Evolutionary conservation across 306 rosid genomes (phyloP).

Genomic region (Prosopis cineraria): DNA sequence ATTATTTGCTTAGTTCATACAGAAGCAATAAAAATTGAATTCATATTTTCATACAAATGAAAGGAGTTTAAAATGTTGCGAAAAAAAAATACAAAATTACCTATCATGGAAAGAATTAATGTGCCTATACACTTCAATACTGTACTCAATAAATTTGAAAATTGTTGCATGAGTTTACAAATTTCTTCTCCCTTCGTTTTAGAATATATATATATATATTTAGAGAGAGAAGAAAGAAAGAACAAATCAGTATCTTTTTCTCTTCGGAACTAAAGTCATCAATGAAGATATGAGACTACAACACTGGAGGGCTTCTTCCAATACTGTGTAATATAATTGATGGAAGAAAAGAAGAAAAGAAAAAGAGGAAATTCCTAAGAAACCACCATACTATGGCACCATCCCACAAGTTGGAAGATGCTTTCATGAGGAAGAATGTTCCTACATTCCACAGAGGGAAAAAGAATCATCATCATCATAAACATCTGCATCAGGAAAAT

Average conservation of each 20-base stretch:
- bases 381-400: slow-evolving; percentile 39
- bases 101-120: background rate
- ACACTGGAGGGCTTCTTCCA: slow-evolving; percentile 39
- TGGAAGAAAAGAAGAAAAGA: slow-evolving; percentile 15
- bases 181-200: slow-evolving; percentile 21
- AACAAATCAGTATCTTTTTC: slow-evolving; percentile 23
- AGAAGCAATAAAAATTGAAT: background rate
- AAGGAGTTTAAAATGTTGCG: background rate
- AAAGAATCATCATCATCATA: slow-evolving; percentile 4
- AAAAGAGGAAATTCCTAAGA: slow-evolving; percentile 11
- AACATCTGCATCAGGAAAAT: slow-evolving; percentile 34
- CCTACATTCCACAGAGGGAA: slow-evolving; percentile 39
- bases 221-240: background rate
- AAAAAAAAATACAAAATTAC: background rate
- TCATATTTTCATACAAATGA: background rate
- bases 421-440: slow-evolving; percentile 38
- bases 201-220: background rate
- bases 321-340: slow-evolving; percentile 41
- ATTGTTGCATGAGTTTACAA: background rate
- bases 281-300: slow-evolving; percentile 25
- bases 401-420: slow-evolving; percentile 36
- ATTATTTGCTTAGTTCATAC: background rate
- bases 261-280: slow-evolving; percentile 27
- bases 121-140: background rate
- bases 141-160: background rate